These are phyloP conservation scores for Taphrina deformans DNA, from an alignment of 1,139 yeast genomes.

Conservation along the genomic window DNA sequence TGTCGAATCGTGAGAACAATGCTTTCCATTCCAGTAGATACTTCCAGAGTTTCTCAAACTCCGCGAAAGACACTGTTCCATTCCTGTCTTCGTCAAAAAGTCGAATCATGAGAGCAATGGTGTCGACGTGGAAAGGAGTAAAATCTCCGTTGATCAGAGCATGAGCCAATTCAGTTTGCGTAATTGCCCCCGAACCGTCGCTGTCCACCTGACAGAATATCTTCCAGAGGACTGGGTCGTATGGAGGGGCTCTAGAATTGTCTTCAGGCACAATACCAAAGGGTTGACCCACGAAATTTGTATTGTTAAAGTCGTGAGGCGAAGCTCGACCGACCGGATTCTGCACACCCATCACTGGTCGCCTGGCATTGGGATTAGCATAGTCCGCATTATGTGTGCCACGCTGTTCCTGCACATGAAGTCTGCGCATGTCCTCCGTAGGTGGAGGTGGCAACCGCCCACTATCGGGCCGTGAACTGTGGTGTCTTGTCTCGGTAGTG, in stretches of 20 bases:
- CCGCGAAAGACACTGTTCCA: conserved; percentile 27
- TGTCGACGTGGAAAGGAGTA: conserved; percentile 19
- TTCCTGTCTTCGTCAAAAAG: conserved; percentile 27
- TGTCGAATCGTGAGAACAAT: conserved; percentile 65
- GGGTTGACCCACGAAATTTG: conserved; percentile 26
- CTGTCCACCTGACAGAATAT: conserved; percentile 31
- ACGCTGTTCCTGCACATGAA: not conserved
- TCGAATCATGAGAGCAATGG: conserved; percentile 23
- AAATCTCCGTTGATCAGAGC: conserved; percentile 27
- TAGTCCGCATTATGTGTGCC: not conserved
- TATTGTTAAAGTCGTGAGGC: not conserved
- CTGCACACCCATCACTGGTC: conserved; percentile 24
- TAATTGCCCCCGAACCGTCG: conserved; percentile 29
- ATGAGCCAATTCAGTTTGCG: conserved; percentile 12
- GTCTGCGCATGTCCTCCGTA: not conserved
- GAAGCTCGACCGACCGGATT: not conserved
- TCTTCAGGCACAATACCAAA: conserved; percentile 24
- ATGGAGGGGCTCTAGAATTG: conserved; percentile 8
- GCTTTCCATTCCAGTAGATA: conserved; percentile 69
- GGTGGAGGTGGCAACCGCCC: not conserved
- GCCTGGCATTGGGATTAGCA: not conserved
- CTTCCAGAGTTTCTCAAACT: conserved; percentile 56
- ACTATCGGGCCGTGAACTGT: not conserved
- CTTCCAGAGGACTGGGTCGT: conserved; percentile 28
- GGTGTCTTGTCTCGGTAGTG: not conserved